These are phyloP conservation scores for Penicillium glabrum DNA, from an alignment of 2,329 filamentous ascomycete species.

Conservation along the genomic window DNA sequence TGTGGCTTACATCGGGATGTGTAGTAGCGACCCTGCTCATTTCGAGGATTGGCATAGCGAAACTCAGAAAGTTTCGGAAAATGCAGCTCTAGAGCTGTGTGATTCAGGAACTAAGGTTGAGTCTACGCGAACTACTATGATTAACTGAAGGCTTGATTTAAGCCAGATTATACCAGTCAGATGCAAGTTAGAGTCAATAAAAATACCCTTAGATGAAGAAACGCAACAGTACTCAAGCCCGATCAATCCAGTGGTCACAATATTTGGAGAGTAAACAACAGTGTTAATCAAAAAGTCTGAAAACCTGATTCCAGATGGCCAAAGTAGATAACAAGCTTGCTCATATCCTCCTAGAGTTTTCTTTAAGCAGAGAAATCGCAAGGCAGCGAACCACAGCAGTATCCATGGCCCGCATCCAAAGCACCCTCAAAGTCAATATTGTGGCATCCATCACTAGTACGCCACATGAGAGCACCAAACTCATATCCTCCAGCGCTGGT, in stretches of 20 bases:
- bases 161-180: no score
- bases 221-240: no score
- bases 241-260: no score
- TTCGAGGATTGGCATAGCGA: constrained; percentile 26
- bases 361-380: constrained; percentile 8
- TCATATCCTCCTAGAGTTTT: neutral
- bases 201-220: no score
- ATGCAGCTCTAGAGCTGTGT: constrained; percentile 11
- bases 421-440: constrained; percentile 10
- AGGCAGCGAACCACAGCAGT: constrained; percentile 10
- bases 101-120: neutral
- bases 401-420: constrained; percentile 4
- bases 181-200: no score
- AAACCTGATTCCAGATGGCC: neutral
- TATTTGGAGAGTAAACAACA: no score
- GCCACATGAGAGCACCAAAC: constrained; percentile 5
- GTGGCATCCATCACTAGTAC: constrained; percentile 7
- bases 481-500: constrained; percentile 1
- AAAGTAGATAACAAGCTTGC: neutral
- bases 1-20: constrained; percentile 16
- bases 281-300: neutral
- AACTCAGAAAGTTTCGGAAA: constrained; percentile 22
- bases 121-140: neutral
- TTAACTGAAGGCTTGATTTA: neutral
- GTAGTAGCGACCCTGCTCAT: constrained; percentile 22